Evolutionary conservation across 2,329 filamentous ascomycete genomes (phyloP).

Genomic region (Dactylellina sp.): DNA sequence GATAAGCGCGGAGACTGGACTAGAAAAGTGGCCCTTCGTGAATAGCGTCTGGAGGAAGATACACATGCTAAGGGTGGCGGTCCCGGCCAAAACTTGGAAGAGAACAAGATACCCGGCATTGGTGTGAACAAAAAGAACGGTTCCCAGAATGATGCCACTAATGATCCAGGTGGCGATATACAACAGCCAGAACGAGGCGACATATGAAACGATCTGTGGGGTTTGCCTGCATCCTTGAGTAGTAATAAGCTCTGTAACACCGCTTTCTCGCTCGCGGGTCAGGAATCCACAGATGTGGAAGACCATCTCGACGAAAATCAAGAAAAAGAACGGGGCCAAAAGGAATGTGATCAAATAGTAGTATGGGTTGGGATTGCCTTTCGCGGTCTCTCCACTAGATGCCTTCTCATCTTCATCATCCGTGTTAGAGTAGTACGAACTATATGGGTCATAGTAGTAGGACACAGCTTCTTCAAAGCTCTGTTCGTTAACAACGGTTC

Average conservation of each 20-base stretch:
- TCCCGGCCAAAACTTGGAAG: slow-evolving; percentile 80
- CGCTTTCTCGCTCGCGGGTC: slow-evolving; percentile 84
- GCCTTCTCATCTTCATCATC: background rate
- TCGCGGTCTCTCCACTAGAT: slow-evolving; percentile 21
- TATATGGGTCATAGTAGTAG: slow-evolving; percentile 67
- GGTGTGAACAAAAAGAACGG: slow-evolving; percentile 68
- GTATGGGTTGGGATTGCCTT: slow-evolving; percentile 36
- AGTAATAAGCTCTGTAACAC: slow-evolving; percentile 88
- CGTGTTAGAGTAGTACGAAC: background rate
- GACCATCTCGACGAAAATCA: slow-evolving; percentile 81
- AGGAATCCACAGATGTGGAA: slow-evolving; percentile 90
- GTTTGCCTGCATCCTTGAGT: slow-evolving; percentile 86
- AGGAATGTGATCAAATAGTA: slow-evolving; percentile 40
- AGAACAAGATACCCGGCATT: slow-evolving; percentile 66
- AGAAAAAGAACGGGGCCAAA: slow-evolving; percentile 76
- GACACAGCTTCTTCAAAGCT: slow-evolving; percentile 75
- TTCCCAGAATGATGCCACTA: slow-evolving; percentile 74
- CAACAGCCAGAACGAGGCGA: slow-evolving; percentile 81
- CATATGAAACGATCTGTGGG: slow-evolving; percentile 79
- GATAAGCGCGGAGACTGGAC: slow-evolving; percentile 79
- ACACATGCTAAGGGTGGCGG: slow-evolving; percentile 82
- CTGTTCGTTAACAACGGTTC: slow-evolving; percentile 81
- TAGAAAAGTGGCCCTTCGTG: slow-evolving; percentile 85
- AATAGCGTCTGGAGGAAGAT: slow-evolving; percentile 86
- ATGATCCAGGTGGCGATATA: slow-evolving; percentile 87